Evolutionary conservation across 306 rosid species (phyloP), one percentile per base, ranked within the genome.

Genomic region (Trichosanthes cucumerina): DNA sequence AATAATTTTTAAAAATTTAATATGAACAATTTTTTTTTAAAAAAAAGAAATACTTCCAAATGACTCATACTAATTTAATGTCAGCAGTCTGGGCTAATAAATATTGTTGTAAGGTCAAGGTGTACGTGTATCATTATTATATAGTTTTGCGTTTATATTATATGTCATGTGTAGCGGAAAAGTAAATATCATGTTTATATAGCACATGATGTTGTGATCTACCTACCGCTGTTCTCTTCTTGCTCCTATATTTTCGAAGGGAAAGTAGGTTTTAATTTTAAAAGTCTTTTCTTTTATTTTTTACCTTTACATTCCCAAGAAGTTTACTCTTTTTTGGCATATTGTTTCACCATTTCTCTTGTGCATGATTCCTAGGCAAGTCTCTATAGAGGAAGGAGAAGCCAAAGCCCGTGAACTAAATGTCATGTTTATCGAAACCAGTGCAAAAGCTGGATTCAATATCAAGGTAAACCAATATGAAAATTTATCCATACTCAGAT

Each of bases 361-460:
- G 41, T 52, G 68, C 43, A 78, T 56, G 63, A 81, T 71, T 58
- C 62, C 44, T 88, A 91, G 96, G 88, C 94, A 93, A 89, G 98
- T 93, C 79, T 93, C 96, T 26, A 84, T 91, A 41, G 98, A 91
- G 88, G 98, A 93, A 84, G 98, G 88, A 64, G 98, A 93, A 87
- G 94, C 88, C 14, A 93, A 89, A 83, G 84, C 93, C 77, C 90
- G 87, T 38, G 96, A 89, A 66, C 86, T 93, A 47, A 89, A 91
- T 50, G 96, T 91, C 65, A 89, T 93, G 96, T 91, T 88, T 56
- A 93, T 93, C 46, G 98, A 93, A 86, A 93, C 95, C 70, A 93
- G 92, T 87, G 98, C 98, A 81, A 93, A 93, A 83, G 96, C 96
- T 77, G 94, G 96, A 43, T 93, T 93, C 80, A 93, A 93, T 85